Evolutionary conservation across 2,329 filamentous ascomycete species (phyloP).

Genomic region (Colletotrichum plurivorum): DNA sequence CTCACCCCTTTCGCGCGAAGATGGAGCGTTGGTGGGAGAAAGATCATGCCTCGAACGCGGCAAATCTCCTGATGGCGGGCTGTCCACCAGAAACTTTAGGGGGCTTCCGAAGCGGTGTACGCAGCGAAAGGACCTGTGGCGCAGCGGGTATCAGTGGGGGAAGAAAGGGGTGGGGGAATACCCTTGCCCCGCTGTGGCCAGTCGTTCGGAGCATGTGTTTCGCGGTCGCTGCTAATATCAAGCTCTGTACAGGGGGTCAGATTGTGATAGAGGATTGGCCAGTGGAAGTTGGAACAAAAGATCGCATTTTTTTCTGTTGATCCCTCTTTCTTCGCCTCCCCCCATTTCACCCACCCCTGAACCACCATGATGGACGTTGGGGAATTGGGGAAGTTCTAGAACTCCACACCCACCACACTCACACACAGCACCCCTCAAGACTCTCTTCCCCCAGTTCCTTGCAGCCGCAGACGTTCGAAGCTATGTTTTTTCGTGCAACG

Average conservation of each 20-base stretch:
- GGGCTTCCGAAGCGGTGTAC: constrained; percentile 31
- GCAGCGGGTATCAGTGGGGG: constrained; percentile 39
- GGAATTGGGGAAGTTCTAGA: constrained; percentile 29
- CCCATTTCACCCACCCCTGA: constrained; percentile 10
- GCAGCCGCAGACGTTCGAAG: too few relatives aligned
- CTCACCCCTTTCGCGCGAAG: constrained; percentile 18
- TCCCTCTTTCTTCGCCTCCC: neutral
- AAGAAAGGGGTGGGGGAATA: neutral
- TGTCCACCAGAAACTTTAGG: constrained; percentile 3
- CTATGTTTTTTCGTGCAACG: constrained; percentile 5
- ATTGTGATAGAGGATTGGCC: too few relatives aligned
- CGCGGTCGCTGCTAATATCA: neutral
- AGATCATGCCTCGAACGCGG: constrained; percentile 38
- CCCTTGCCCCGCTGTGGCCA: constrained; percentile 37
- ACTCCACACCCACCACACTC: constrained; percentile 3
- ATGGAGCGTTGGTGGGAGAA: constrained; percentile 34
- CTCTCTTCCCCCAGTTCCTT: too few relatives aligned
- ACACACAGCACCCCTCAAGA: too few relatives aligned
- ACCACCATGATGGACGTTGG: constrained; percentile 12
- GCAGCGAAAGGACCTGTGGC: constrained; percentile 24
- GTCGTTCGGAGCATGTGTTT: constrained; percentile 30
- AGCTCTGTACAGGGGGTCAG: neutral
- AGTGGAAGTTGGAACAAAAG: neutral
- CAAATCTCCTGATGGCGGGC: constrained; percentile 41
- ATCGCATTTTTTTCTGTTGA: constrained; percentile 1